These are phyloP conservation scores for Talaromyces islandicus DNA, from an alignment of 2,329 filamentous ascomycete genomes.

Conservation along the genomic window DNA sequence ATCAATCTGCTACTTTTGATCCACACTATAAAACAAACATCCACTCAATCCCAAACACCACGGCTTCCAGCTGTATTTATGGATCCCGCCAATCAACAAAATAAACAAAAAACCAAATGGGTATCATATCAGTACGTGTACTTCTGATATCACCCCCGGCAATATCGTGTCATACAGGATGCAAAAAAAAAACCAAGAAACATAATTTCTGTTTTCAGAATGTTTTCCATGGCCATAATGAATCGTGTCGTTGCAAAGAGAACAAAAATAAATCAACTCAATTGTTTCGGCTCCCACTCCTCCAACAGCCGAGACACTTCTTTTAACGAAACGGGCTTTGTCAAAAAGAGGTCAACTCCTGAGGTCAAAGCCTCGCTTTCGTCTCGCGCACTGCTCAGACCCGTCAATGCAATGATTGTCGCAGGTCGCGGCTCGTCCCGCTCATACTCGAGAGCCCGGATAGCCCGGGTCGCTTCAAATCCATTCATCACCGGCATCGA, in stretches of 20 bases:
- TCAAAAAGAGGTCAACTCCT: slow-evolving; percentile 42
- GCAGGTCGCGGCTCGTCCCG: slow-evolving; percentile 24
- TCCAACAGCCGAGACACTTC: slow-evolving; percentile 35
- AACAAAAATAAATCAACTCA: neutral
- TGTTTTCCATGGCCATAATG: neutral
- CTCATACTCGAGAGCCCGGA: slow-evolving; percentile 37
- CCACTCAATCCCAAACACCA: neutral
- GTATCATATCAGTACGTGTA: slow-evolving; percentile 12
- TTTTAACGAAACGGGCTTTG: slow-evolving; percentile 42
- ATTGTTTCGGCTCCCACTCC: slow-evolving; percentile 29
- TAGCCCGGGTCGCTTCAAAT: slow-evolving; percentile 42
- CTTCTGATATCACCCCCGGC: slow-evolving; percentile 9
- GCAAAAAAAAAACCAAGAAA: neutral
- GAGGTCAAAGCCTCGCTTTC: slow-evolving; percentile 38
- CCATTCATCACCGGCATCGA: slow-evolving; percentile 46
- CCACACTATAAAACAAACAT: neutral
- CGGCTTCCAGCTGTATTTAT: neutral
- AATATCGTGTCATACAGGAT: neutral
- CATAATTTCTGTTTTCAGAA: neutral
- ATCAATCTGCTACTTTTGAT: neutral
- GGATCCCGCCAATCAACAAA: neutral
- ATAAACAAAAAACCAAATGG: neutral
- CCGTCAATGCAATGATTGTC: slow-evolving; percentile 42
- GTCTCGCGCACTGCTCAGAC: slow-evolving; percentile 38
- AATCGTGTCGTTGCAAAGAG: neutral